These are phyloP conservation scores for Trichophyton mentagrophytes DNA, from an alignment of 2,329 filamentous ascomycete genomes.

Conservation along the genomic window DNA sequence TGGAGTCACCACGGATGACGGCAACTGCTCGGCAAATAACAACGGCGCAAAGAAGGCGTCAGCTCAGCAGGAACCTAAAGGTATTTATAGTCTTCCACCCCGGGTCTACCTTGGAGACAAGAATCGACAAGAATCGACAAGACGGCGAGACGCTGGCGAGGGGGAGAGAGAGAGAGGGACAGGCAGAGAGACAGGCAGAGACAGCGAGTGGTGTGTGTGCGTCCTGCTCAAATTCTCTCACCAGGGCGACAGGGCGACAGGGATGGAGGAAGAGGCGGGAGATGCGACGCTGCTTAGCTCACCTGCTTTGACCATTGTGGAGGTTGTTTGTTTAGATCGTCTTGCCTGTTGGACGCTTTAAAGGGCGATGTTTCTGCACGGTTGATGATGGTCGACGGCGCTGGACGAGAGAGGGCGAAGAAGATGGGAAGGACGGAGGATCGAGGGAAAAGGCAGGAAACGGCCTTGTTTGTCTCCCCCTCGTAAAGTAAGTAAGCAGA, in stretches of 20 bases:
- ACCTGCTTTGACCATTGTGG: slow-evolving; percentile 99
- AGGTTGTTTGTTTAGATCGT: slow-evolving; percentile 35
- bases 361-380: background rate
- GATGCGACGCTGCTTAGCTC: slow-evolving; percentile 31
- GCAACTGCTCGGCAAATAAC: slow-evolving; percentile 49
- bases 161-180: background rate
- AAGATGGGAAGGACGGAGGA: background rate
- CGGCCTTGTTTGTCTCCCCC: background rate
- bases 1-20: slow-evolving; percentile 95
- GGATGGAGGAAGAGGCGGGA: slow-evolving; percentile 10
- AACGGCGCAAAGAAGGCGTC: background rate
- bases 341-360: slow-evolving; percentile 3
- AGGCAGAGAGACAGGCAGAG: too few species aligned
- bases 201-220: background rate
- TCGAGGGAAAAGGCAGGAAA: background rate
- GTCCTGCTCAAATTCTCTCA: slow-evolving; percentile 3
- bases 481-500: background rate
- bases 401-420: background rate
- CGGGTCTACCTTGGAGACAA: slow-evolving; percentile 7
- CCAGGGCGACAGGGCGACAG: slow-evolving; percentile 9
- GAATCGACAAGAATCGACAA: background rate
- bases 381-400: background rate
- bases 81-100: background rate
- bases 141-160: background rate
- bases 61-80: background rate